These are phyloP conservation scores for Wallacemonas sp. DNA, from an alignment of 208 protist genomes.

Conservation along the genomic window DNA sequence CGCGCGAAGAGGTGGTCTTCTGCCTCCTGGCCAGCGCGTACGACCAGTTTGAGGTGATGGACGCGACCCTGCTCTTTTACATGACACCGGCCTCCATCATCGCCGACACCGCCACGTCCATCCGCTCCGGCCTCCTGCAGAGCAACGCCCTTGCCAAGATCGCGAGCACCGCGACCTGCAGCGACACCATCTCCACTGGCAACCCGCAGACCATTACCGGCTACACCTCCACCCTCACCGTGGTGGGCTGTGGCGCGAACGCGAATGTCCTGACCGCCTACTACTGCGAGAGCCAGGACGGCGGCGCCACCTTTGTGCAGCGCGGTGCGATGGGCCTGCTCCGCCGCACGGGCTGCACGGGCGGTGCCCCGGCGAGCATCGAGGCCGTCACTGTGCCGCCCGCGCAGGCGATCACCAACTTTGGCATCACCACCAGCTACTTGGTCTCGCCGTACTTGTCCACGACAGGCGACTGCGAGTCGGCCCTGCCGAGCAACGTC, in stretches of 20 bases:
- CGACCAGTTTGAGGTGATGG: constrained; percentile 32
- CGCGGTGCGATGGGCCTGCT: constrained; percentile 54
- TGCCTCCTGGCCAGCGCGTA: constrained; percentile 25
- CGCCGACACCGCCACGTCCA: constrained; percentile 31
- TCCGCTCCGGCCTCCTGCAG: constrained; percentile 32
- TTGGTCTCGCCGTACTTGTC: constrained; percentile 40
- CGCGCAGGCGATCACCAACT: constrained; percentile 33
- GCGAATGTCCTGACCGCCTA: constrained; percentile 26
- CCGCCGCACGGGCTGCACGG: constrained; percentile 34
- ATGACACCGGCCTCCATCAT: constrained; percentile 60
- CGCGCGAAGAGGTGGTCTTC: constrained; percentile 25
- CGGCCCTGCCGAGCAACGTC: constrained; percentile 17
- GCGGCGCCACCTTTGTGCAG: constrained; percentile 27
- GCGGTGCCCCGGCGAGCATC: constrained; percentile 40
- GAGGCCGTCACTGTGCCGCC: constrained; percentile 30
- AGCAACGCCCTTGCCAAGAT: constrained; percentile 36
- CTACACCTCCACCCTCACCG: constrained; percentile 34
- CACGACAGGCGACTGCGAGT: constrained; percentile 32
- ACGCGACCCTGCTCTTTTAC: constrained; percentile 41
- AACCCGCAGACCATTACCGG: constrained; percentile 18
- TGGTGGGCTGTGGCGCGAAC: constrained; percentile 38
- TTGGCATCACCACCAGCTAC: constrained; percentile 42
- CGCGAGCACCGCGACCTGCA: constrained; percentile 33
- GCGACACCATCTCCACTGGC: constrained; percentile 32
- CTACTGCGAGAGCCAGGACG: constrained; percentile 66